Base-by-base conservation (phyloP, 2,329 filamentous ascomycete species). In the Paracorniculantispora psalliotae region DNA sequence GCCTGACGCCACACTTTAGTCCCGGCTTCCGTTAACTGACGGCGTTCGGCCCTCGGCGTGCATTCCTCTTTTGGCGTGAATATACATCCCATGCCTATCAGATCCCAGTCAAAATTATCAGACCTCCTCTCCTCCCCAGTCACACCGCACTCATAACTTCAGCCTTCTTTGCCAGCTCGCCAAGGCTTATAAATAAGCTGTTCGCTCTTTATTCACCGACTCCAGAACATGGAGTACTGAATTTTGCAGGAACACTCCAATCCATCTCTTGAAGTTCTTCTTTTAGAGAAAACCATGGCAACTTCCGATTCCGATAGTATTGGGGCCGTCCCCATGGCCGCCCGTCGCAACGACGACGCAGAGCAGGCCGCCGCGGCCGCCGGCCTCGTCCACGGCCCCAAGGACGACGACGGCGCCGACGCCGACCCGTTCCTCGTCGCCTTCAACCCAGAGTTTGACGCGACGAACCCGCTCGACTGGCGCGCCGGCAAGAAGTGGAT, bases 401-500 rank as follows among this genome's bases (percentile, higher is more conserved):
- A 37, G n/a, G 19, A 12, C 26, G 26, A 30, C n/a, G n/a, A 28
- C 28, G n/a, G 25, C 26, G 12, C 17, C 25, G 47, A 51, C 1
- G 3, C 41, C 19, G 66, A 69, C n/a, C 63, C 63, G 0, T 68
- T 63, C 33, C 67, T 70, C 0, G 63, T 70, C 12, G 57, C 63
- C 3, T 69, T 74, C 35, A 52, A 68, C 25, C 62, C 67, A 2
- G 61, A 65, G 0, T 49, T 61, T 48, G 73, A 76, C 49, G 61
- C 65, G 1, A 70, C 72, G 0, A 74, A 78, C 28, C 76, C 75
- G 1, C 67, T 70, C 28, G 66, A 77, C 56, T 79, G 75, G 76
- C 66, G 72, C 0, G 65, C 59, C 0, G 61, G 68, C 2, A 69
- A 67, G 2, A 82, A 81, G 66, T 82, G 79, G 80, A 71, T 72